Conservation (phyloP, 116 monocot genomes). For the Phalaenopsis hybrid region DNA sequence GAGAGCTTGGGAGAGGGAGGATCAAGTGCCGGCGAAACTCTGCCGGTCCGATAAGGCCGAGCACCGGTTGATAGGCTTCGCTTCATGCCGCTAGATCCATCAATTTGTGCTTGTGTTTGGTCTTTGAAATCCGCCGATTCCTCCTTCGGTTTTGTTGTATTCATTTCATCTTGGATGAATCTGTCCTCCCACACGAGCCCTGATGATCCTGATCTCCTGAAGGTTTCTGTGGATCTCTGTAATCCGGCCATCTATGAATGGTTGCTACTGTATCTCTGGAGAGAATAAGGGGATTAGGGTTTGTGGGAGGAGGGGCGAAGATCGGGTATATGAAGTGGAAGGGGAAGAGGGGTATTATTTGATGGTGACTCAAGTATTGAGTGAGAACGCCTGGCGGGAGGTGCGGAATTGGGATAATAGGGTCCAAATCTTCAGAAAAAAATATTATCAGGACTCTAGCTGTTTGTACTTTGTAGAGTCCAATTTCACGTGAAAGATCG, state of each 20-base stretch:
- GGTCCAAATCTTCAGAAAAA: too few relatives aligned
- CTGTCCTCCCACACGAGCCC: constrained; percentile 6
- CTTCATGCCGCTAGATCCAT: background rate
- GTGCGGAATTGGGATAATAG: too few relatives aligned
- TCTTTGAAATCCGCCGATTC: background rate
- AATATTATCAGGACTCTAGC: too few relatives aligned
- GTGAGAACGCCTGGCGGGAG: too few relatives aligned
- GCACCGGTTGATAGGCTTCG: background rate
- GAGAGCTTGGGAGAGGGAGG: constrained; percentile 45
- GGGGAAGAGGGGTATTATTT: too few relatives aligned
- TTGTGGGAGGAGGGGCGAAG: too few relatives aligned
- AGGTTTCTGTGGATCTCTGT: constrained; percentile 1
- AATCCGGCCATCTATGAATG: background rate
- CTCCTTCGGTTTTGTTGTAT: background rate
- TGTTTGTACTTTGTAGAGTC: too few relatives aligned
- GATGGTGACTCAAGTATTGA: too few relatives aligned
- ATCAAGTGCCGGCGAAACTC: constrained; percentile 10
- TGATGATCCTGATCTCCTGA: constrained; percentile 8
- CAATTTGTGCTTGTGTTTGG: background rate
- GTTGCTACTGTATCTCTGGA: too few relatives aligned
- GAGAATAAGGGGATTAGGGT: too few relatives aligned
- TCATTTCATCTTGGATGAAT: background rate
- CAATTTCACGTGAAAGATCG: too few relatives aligned
- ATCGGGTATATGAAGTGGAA: too few relatives aligned
- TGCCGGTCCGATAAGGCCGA: background rate